Base-by-base conservation (phyloP, 768 basidiomycete genomes). In the Podaxis sp. region DNA sequence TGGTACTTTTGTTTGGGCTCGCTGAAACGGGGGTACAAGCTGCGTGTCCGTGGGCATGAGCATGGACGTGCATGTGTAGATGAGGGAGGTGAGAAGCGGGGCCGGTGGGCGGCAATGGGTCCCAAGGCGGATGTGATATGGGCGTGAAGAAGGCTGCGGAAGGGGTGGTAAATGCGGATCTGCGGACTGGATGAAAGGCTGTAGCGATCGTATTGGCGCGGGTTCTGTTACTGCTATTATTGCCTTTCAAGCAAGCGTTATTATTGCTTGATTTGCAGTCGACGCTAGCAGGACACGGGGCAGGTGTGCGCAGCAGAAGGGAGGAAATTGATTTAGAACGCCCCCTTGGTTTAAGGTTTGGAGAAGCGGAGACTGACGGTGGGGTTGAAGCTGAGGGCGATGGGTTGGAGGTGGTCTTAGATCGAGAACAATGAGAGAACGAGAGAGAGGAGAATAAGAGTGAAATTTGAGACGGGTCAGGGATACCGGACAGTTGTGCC, bases 61-160 rank as follows among this genome's bases (percentile, higher is more conserved):
- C 37, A 40, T 55, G 38, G 3, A 22, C 49, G 19, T 46, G 13
- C 25, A 24, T 50, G 25, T 12, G 2, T 25, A 25, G 25, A 24
- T 13, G 24, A 13, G 49, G 2, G 49, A 50, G 33, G 41, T 46
- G 43, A 22, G 40, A 46, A n/a, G 9, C 8, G 8, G 33, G 33
- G 33, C 33, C 33, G 33, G 8, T 33, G 25, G 22, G 60, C 8
- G 59, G 51, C n/a, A 29, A 60, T 17, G 52, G 37, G 15, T 60
- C 59, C 50, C 51, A 43, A 25, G 60, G 55, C n/a, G 53, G 53
- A 36, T 53, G 53, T n/a, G 60, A 55, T 53, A 61, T 61, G 6
- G 53, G 36, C 12, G 41, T 55, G 53, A 53, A 51, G 22, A 41
- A 59, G 22, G 49, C 12, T 46, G 25, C 24, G 24, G 33, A 33